A percentile compares a stretch with the other conserved stretches of the same genome.
Evolutionary conservation across 768 basidiomycete species (phyloP).

Genomic region (Naematelia aurantialba): DNA sequence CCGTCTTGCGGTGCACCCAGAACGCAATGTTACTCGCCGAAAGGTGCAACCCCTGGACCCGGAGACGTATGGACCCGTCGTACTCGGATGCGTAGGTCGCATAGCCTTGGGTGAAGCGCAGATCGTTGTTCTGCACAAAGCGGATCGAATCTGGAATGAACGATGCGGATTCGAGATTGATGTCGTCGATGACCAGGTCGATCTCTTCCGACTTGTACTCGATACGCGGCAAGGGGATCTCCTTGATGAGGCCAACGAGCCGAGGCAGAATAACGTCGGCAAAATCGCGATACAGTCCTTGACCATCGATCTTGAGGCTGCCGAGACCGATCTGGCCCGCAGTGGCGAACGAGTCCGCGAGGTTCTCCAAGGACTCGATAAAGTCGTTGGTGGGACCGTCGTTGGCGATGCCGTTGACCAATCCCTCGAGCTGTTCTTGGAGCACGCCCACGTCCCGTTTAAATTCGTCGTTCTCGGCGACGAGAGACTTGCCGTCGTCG

Average conservation of each 20-base stretch:
- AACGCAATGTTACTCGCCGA: conserved; percentile 51
- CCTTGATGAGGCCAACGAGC: conserved; percentile 50
- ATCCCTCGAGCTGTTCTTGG: conserved; percentile 47
- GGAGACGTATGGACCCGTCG: conserved; percentile 46
- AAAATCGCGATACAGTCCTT: conserved; percentile 51
- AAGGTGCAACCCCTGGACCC: conserved; percentile 51
- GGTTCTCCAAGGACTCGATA: conserved; percentile 49
- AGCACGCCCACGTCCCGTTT: conserved; percentile 44
- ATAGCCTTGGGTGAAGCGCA: conserved; percentile 51
- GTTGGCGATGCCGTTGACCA: conserved; percentile 46
- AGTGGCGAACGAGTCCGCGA: conserved; percentile 44
- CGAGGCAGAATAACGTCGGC: conserved; percentile 51
- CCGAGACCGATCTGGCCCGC: conserved; percentile 49
- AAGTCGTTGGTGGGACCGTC: conserved; percentile 49
- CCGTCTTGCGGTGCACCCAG: conserved; percentile 52
- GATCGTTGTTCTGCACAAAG: conserved; percentile 51
- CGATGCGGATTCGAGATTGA: conserved; percentile 50
- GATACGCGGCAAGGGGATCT: conserved; percentile 51
- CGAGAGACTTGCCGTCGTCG: conserved; percentile 50
- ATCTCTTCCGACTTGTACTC: conserved; percentile 52
- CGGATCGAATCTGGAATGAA: conserved; percentile 53
- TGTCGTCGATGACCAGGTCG: conserved; percentile 51
- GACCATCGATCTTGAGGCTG: conserved; percentile 43
- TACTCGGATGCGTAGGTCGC: conserved; percentile 52
- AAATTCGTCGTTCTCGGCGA: conserved; percentile 48